Base-by-base conservation (phyloP, 148 eudicot genomes). In the Rhododendron ferrugineum region DNA sequence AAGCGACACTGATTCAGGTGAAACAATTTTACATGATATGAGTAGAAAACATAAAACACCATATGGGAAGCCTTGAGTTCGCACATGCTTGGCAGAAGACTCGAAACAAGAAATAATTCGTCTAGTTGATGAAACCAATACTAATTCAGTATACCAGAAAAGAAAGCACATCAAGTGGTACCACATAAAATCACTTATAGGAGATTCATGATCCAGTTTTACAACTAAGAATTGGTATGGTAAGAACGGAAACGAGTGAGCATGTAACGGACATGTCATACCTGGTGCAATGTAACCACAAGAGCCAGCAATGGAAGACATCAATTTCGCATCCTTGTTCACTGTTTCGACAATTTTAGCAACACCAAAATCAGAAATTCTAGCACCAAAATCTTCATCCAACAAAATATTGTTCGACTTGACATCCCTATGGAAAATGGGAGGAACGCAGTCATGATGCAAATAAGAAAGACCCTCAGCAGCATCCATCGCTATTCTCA, bases 271-370 rank as follows among this genome's bases (percentile, higher is more conserved):
- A 79, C 10, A 1, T 47, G n/a, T 80, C 28, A 52, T 90, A 92
- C 93, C 92, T 84, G 93, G 93, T 70, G 93, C 93, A 68, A 92
- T 89, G 85, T 92, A 90, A 52, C 93, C 93, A 37, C 92, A 87
- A 26, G 93, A 92, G 76, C 92, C 93, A 81, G 93, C 93, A 81
- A 92, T 89, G 0, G 80, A 87, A 34, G 93, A 92, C 93, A 92
- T 92, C 36, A 90, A 52, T 23, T 91, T 86, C 0, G 84, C 83
- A 16, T 87, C 89, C 26, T 50, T 84, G 26, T 82, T 85, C 44
- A 68, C 78, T 30, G 84, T 22, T 20, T 89, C 49, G 23, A 87
- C 83, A 62, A 88, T 84, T 74, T 89, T 90, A 26, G 93, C 93
- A 23, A 92, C 91, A 23, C 93, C 93, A 82, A 92, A 90, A 85